Evolutionary conservation across 1,284 basidiomycete species (phyloP), one percentile per base, ranked within the genome.

Genomic region (Golubevia pallescens): DNA sequence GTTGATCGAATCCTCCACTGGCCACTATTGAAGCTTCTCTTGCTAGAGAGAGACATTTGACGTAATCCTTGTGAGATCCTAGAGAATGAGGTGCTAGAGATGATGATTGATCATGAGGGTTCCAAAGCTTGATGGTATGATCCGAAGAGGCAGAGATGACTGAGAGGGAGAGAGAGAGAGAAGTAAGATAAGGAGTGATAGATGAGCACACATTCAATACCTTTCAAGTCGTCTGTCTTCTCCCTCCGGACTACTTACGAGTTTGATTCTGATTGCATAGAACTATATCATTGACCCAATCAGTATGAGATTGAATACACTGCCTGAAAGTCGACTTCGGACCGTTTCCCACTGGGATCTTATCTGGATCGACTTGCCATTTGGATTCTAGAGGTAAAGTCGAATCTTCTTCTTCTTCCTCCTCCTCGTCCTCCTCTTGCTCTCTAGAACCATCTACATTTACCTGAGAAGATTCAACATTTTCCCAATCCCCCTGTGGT

Each of bases 231-330:
- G 8, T 20, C 34, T 19, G 58, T 8, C 14, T 10, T 20, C 23
- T 23, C 16, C 2, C 16, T 48, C 1, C 2, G n/a, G n/a, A n/a
- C 14, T 19, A 70, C 68, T 63, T 56, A 92, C 92, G 87, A 1
- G 94, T 97, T 85, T 96, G 94, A 76, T 97, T 95, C 71, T 91
- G 88, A 81, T 97, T 96, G 87, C 93, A 95, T 13, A 99, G 89
- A 5, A 95, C 83, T 66, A 99, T 91, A 79, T 98, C 96, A 86
- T 97, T 98, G 57, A 98, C 91, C 97, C 96, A 99, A 86, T 98
- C 95, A 0, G 92, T 91, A 67, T 85, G 83, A 7, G 72, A 73
- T 52, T 82, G 77, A 13, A 86, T 69, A 66, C 90, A 91, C 85
- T 95, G 93, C 57, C 94, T 89, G 81, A 95, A 95, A 1, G 71